Evolutionary conservation across 805 yeast genomes (phyloP).

Genomic region (Metschnikowia gelsemii): DNA sequence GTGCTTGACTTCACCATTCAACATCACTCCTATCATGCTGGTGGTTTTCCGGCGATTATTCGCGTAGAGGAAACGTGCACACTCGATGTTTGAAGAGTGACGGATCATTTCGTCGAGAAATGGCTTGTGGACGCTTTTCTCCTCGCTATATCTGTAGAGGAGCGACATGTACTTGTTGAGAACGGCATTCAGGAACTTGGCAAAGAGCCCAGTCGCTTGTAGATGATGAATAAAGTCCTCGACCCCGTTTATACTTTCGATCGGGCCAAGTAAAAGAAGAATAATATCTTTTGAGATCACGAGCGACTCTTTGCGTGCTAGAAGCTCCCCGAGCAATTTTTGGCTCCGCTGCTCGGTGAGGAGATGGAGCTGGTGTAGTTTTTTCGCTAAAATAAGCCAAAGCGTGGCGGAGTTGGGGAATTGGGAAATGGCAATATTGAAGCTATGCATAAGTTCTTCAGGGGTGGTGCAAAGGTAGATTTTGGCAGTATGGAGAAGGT

Average conservation of each 20-base stretch:
- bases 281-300: slow-evolving; percentile 37
- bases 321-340: slow-evolving; percentile 28
- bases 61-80: slow-evolving; percentile 32
- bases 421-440: slow-evolving; percentile 29
- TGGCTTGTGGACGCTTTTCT: slow-evolving; percentile 17
- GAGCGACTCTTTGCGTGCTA: slow-evolving; percentile 21
- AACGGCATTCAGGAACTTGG: slow-evolving; percentile 21
- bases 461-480: slow-evolving; percentile 32
- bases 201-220: slow-evolving; percentile 12
- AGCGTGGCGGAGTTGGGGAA: slow-evolving; percentile 27
- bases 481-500: slow-evolving; percentile 26
- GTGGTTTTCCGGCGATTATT: slow-evolving; percentile 26
- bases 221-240: slow-evolving; percentile 23
- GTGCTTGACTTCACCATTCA: slow-evolving; percentile 35
- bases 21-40: slow-evolving; percentile 33
- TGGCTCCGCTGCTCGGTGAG: slow-evolving; percentile 30
- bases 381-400: slow-evolving; percentile 39
- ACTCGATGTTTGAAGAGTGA: slow-evolving; percentile 14
- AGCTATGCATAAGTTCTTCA: slow-evolving; percentile 35
- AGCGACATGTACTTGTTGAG: slow-evolving; percentile 31
- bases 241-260: slow-evolving; percentile 25
- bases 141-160: slow-evolving; percentile 16
- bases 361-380: slow-evolving; percentile 32
- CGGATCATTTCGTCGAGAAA: slow-evolving; percentile 12
- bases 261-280: slow-evolving; percentile 30